Percentiles rank a stretch among this genome's conserved stretches.
phyloP scores from a whole-genome alignment of 176 grass and related monocot species.

The Zoysia pacifica region DNA sequence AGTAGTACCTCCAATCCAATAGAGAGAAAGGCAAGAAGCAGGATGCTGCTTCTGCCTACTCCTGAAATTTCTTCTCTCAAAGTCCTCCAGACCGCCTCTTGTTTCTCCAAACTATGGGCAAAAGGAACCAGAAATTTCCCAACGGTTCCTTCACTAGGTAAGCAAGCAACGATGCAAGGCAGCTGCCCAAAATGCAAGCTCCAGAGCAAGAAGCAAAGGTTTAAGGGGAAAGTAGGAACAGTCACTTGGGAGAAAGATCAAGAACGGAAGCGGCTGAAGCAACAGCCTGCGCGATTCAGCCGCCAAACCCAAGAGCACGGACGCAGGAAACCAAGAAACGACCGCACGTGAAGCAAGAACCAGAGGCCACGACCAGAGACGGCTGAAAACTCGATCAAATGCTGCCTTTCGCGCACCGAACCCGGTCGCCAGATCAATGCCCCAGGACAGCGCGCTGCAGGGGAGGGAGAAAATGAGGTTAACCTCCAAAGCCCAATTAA shows the following conservation, averaged over 20 bases:
- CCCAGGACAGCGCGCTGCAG: constrained; percentile 22
- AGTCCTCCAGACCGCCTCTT: neutral
- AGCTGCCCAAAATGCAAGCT: constrained; percentile 14
- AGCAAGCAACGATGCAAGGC: neutral
- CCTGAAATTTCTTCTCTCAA: neutral
- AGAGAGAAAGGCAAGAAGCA: neutral
- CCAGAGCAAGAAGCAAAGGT: neutral
- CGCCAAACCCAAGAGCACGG: neutral
- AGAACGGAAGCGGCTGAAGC: neutral
- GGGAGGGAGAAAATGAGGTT: constrained; percentile 29
- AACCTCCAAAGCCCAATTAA: constrained; percentile 1
- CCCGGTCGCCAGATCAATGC: constrained; percentile 41
- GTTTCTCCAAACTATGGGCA: constrained; percentile 10
- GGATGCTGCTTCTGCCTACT: constrained; percentile 40
- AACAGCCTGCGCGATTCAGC: constrained; percentile 3
- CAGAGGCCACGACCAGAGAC: neutral
- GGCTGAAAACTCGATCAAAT: constrained; percentile 1
- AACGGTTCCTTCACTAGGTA: neutral
- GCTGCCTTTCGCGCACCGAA: constrained; percentile 5
- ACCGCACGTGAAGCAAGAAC: neutral
- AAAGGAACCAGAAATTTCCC: constrained; percentile 15
- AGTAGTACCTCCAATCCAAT: neutral
- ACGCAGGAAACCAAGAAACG: neutral
- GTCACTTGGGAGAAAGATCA: neutral
- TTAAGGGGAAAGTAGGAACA: neutral